Evolutionary conservation across 2,329 filamentous ascomycete genomes (phyloP).

Genomic region (Exophiala xenobiotica): DNA sequence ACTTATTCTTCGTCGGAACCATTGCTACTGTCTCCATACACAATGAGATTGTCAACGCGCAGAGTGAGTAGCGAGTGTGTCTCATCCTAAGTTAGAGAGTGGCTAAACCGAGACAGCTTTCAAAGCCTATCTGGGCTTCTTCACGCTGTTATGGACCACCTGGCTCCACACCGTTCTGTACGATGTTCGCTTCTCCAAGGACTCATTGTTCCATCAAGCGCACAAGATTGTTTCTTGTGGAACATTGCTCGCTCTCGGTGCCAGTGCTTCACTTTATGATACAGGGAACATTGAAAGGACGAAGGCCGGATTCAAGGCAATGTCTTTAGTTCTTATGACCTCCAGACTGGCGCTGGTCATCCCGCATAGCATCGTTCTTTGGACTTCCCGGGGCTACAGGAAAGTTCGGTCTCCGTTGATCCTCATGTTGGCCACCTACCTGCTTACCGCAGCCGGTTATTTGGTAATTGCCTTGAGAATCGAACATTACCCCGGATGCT

Average conservation of each 20-base stretch:
- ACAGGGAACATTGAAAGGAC: slow-evolving; percentile 41
- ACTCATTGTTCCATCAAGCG: slow-evolving; percentile 62
- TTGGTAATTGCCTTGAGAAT: too few relatives aligned
- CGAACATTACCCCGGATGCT: too few relatives aligned
- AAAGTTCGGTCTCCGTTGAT: slow-evolving; percentile 9
- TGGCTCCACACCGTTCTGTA: slow-evolving; percentile 65
- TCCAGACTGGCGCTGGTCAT: slow-evolving; percentile 55
- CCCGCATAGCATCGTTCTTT: slow-evolving; percentile 49
- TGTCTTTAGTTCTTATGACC: slow-evolving; percentile 48
- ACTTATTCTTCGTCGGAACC: slow-evolving; percentile 64
- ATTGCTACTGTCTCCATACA: slow-evolving; percentile 58
- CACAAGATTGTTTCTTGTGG: slow-evolving; percentile 60
- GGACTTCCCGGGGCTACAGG: slow-evolving; percentile 3
- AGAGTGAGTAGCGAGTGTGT: neutral
- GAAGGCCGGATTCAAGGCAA: slow-evolving; percentile 45
- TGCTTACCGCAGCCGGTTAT: too few relatives aligned
- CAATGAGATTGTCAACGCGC: neutral
- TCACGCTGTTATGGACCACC: slow-evolving; percentile 64
- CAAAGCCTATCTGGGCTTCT: slow-evolving; percentile 52
- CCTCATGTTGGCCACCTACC: slow-evolving; percentile 7
- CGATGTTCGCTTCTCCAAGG: slow-evolving; percentile 64
- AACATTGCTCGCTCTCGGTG: slow-evolving; percentile 64
- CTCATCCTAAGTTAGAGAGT: neutral
- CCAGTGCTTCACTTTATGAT: slow-evolving; percentile 53
- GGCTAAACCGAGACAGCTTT: slow-evolving; percentile 34